Percentiles rank a stretch among this genome's conserved stretches.
Evolutionary conservation across 768 basidiomycete species (phyloP).

Genomic region (Podaxis sp.): DNA sequence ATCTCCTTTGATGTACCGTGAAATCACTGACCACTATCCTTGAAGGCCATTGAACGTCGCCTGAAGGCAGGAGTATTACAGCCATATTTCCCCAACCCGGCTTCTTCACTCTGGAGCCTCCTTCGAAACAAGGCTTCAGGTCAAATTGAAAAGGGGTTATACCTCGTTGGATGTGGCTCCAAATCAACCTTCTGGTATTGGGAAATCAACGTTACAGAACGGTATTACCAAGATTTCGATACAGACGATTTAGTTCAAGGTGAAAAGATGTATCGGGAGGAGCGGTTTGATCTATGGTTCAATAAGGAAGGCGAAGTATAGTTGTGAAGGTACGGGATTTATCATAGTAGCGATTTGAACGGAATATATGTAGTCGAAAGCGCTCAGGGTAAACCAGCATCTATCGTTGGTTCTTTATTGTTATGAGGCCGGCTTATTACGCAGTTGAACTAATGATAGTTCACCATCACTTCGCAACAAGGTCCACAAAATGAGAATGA

Average conservation of each 20-base stretch:
- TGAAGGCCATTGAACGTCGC: neutral
- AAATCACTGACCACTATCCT: neutral
- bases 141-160: neutral
- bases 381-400: no score
- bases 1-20: neutral
- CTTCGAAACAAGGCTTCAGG: neutral
- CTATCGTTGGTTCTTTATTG: no score
- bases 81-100: neutral
- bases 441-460: no score
- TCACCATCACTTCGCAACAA: no score
- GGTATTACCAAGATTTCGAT: neutral
- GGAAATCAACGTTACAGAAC: neutral
- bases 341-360: no score
- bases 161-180: neutral
- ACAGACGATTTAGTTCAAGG: neutral
- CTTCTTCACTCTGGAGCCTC: no score
- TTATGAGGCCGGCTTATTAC: no score
- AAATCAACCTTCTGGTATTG: conserved; percentile 10
- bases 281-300: neutral
- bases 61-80: neutral
- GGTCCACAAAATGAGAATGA: no score
- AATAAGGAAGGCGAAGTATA: no score
- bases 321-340: no score
- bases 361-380: no score
- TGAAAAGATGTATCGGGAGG: neutral